Evolutionary conservation across 2,329 filamentous ascomycete genomes (phyloP).

Genomic region (Neopestalotiopsis clavispora): DNA sequence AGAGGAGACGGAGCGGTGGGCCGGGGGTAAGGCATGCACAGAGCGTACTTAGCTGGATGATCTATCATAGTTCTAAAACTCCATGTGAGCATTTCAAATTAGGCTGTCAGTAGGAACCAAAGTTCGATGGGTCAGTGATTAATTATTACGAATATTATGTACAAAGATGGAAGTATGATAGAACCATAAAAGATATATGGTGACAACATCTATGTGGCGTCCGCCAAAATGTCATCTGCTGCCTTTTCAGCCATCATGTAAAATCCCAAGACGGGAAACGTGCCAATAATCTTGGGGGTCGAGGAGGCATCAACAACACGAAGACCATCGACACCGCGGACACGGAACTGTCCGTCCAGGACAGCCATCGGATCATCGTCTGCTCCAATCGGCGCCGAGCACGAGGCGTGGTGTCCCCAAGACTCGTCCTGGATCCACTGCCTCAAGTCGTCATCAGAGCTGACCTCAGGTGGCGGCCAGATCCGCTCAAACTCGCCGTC

Average conservation of each 20-base stretch:
- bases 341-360: slow-evolving; percentile 55
- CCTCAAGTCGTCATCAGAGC: slow-evolving; percentile 27
- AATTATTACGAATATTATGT: background rate
- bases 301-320: slow-evolving; percentile 60
- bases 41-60: background rate
- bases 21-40: background rate
- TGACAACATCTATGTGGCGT: background rate
- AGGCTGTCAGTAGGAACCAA: background rate
- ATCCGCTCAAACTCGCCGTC: slow-evolving; percentile 36
- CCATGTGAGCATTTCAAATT: background rate
- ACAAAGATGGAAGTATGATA: background rate
- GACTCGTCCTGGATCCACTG: slow-evolving; percentile 33
- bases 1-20: background rate
- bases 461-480: slow-evolving; percentile 27
- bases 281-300: slow-evolving; percentile 53
- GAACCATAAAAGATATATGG: background rate
- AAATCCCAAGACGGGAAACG: slow-evolving; percentile 33
- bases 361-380: slow-evolving; percentile 57
- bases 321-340: slow-evolving; percentile 53
- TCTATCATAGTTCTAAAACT: background rate
- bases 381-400: slow-evolving; percentile 34
- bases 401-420: slow-evolving; percentile 35
- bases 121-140: background rate
- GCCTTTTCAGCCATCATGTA: slow-evolving; percentile 35
- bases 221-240: slow-evolving; percentile 30